Conservation (phyloP, 805 yeast species). For the Maudiozyma pseudohumilis region DNA sequence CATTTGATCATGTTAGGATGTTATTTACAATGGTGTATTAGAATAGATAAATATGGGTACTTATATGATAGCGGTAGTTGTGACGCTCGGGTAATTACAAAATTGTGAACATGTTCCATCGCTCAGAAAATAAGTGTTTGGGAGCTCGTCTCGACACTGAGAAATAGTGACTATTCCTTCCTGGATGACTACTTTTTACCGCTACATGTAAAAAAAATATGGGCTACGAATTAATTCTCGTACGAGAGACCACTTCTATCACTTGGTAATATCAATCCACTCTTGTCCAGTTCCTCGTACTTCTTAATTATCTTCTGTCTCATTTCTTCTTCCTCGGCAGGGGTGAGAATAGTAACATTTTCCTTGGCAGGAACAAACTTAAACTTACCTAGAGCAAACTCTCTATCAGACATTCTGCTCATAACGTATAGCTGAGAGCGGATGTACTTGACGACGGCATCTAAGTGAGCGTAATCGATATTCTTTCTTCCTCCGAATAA, state of each 20-base stretch:
- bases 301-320: constrained; percentile 40
- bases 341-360: constrained; percentile 61
- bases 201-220: too few relatives aligned
- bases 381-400: constrained; percentile 86
- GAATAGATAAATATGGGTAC: not conserved
- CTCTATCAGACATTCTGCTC: constrained; percentile 78
- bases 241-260: constrained; percentile 42
- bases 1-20: not conserved
- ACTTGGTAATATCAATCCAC: constrained; percentile 45
- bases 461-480: constrained; percentile 73
- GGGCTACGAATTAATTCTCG: constrained; percentile 30
- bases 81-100: too few relatives aligned
- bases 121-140: too few relatives aligned
- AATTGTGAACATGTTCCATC: too few relatives aligned
- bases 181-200: too few relatives aligned
- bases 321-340: constrained; percentile 50
- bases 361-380: constrained; percentile 75
- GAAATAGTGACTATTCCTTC: too few relatives aligned
- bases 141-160: too few relatives aligned
- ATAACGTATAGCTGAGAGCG: constrained; percentile 84
- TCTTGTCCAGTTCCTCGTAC: constrained; percentile 40
- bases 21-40: not conserved
- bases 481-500: constrained; percentile 77
- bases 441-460: constrained; percentile 81
- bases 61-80: not conserved